Evolutionary conservation across 805 yeast species (phyloP), one percentile per base, ranked within the genome.

Genomic region (Pichia sporocuriosa): DNA sequence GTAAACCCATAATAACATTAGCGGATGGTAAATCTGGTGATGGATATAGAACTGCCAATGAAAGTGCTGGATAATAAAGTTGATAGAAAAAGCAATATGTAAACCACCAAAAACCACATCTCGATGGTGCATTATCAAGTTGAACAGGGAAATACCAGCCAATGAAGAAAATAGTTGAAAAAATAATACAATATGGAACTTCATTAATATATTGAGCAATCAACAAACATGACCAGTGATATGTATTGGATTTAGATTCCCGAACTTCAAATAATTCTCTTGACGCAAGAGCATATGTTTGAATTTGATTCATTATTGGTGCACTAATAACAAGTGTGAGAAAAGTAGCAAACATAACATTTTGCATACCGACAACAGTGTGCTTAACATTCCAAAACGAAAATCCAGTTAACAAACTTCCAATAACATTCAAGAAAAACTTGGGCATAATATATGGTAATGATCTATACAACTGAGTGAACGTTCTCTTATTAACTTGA

Each of bases 21-120:
- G 88, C 88, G 15, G 85, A 68, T 32, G 81, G 78, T 36, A 82
- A 67, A 55, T 81, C 78, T 8, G 83, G 83, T n/a, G 84, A 64
- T 46, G 74, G 66, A 51, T 78, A 79, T 22, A 79, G 59, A 26
- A 69, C 58, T 62, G 78, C 68, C 44, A 75, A 61, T 29, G 78
- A 81, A 45, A 81, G 70, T 22, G 70, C 67, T 35, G 69, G 56
- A 53, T 65, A 66, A 51, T 67, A 72, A 6, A 73, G 56, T 52
- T 68, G 70, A 40, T 72, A 72, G 45, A 69, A 66, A 37, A 63
- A 46, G 26, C 58, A 54, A 46, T 55, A 53, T 15, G 49, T 44
- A 28, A 61, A 51, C 63, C 63, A 61, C 58, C 58, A 79, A 54
- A 70, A 63, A 42, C 79, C 82, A 22, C 79, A 70, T 35, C 65